Evolutionary conservation across 1,139 yeast species (phyloP), one percentile per base, ranked within the genome.

Genomic region (Kodamaea arcana): DNA sequence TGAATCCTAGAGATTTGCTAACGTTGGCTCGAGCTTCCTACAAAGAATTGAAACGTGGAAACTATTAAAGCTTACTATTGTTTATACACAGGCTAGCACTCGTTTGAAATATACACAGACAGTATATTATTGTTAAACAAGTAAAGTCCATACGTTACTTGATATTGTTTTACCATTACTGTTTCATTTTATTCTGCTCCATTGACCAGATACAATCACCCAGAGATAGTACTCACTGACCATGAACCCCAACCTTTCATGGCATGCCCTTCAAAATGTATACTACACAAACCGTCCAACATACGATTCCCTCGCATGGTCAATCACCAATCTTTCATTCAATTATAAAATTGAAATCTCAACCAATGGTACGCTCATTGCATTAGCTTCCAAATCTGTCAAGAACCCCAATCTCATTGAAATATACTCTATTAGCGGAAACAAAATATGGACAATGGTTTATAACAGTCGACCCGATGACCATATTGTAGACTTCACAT

Each of bases 231-330:
- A n/a, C 62, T 9, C n/a, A n/a, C n/a, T n/a, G n/a, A n/a, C n/a
- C n/a, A n/a, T n/a, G n/a, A 71, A 67, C 46, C 78, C 78, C 7
- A 69, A 74, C 43, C 52, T 67, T 35, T 65, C 67, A 34, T 81
- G 88, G 88, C 86, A 80, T 53, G 65, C 73, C 46, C 64, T 81
- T 22, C 75, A 69, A 35, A 77, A 79, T 51, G 82, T 78, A 3
- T 80, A 70, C 50, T 83, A 83, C 47, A 62, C 78, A 38, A 62
- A 69, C 17, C 56, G 72, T 21, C 59, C 69, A 6, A 65, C 77
- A 35, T 74, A 70, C 44, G 66, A 64, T 3, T 43, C 54, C 1
- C 46, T 67, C 42, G 47, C 48, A 35, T 68, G 74, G 74, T 41
- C 62, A 16, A 46, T 65, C 24, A 61, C 60, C 11, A 59, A 56